Conservation (phyloP, 768 basidiomycete genomes). For the Epithele typhae region DNA sequence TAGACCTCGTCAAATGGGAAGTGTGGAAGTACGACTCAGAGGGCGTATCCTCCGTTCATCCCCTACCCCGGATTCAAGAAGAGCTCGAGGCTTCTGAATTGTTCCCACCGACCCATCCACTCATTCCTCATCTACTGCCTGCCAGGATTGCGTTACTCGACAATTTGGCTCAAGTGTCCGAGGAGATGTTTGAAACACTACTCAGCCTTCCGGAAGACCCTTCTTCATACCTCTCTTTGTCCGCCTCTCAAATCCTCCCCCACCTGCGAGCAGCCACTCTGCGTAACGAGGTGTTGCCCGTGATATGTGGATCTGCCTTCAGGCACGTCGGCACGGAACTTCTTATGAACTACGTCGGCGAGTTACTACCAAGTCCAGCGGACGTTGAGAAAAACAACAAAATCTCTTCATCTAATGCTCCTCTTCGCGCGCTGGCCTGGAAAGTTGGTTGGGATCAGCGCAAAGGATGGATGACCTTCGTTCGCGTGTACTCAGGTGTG, state of each 20-base stretch:
- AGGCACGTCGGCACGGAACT: constrained; percentile 79
- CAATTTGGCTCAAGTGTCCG: constrained; percentile 75
- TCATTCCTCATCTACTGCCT: constrained; percentile 57
- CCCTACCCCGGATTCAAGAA: constrained; percentile 50
- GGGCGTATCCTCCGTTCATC: constrained; percentile 35
- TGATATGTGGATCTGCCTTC: constrained; percentile 79
- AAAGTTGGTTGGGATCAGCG: constrained; percentile 84
- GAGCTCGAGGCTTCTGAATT: constrained; percentile 36
- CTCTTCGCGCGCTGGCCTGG: constrained; percentile 73
- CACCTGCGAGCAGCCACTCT: constrained; percentile 68
- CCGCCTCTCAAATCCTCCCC: constrained; percentile 47
- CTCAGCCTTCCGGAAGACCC: constrained; percentile 52
- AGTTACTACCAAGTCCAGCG: constrained; percentile 71
- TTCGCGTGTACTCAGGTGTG: constrained; percentile 82
- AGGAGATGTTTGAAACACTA: constrained; percentile 72
- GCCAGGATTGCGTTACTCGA: constrained; percentile 74
- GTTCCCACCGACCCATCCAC: constrained; percentile 59
- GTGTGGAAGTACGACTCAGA: constrained; percentile 69
- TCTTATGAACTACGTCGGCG: constrained; percentile 78
- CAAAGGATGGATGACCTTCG: constrained; percentile 91
- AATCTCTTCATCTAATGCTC: constrained; percentile 38
- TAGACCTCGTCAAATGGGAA: constrained; percentile 82
- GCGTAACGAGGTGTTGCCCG: constrained; percentile 63
- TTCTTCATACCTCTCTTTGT: constrained; percentile 62
- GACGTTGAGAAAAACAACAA: constrained; percentile 45